A percentile compares a stretch with the other conserved stretches of the same genome.
phyloP scores from a whole-genome alignment of 2,329 filamentous ascomycete species.

The Coniochaeta ligniaria region DNA sequence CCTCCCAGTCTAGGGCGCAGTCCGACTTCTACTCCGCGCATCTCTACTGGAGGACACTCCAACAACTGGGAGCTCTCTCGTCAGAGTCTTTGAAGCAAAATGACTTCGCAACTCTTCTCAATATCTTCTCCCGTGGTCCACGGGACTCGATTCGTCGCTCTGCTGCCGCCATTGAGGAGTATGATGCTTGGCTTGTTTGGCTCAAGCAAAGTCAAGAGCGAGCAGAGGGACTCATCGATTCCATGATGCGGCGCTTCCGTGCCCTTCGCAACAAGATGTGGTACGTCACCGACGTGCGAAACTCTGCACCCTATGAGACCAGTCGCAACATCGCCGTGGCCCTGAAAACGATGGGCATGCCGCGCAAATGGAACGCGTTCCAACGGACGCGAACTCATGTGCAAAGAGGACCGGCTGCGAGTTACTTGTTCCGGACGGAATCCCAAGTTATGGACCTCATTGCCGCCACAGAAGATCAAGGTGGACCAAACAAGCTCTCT shows the following conservation, averaged over 20 bases:
- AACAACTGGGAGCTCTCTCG: slow-evolving; percentile 59
- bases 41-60: slow-evolving; percentile 76
- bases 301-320: slow-evolving; percentile 82
- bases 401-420: slow-evolving; percentile 40
- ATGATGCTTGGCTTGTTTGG: slow-evolving; percentile 76
- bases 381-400: slow-evolving; percentile 40
- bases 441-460: slow-evolving; percentile 82
- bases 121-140: slow-evolving; percentile 67
- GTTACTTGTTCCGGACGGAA: slow-evolving; percentile 72
- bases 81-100: slow-evolving; percentile 57
- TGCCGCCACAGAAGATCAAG: slow-evolving; percentile 74
- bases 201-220: slow-evolving; percentile 76
- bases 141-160: slow-evolving; percentile 63
- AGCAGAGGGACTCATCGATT: slow-evolving; percentile 65
- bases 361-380: slow-evolving; percentile 47
- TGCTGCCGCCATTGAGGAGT: slow-evolving; percentile 67
- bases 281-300: slow-evolving; percentile 91
- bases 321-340: slow-evolving; percentile 80
- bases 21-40: slow-evolving; percentile 81
- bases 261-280: slow-evolving; percentile 94
- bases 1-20: slow-evolving; percentile 67
- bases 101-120: slow-evolving; percentile 63
- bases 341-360: slow-evolving; percentile 80
- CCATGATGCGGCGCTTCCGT: slow-evolving; percentile 66
- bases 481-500: slow-evolving; percentile 90